A percentile compares a stretch with the other conserved stretches of the same genome.
Evolutionary conservation across 2,329 filamentous ascomycete genomes (phyloP).

Genomic region (Fusarium subtropicale): DNA sequence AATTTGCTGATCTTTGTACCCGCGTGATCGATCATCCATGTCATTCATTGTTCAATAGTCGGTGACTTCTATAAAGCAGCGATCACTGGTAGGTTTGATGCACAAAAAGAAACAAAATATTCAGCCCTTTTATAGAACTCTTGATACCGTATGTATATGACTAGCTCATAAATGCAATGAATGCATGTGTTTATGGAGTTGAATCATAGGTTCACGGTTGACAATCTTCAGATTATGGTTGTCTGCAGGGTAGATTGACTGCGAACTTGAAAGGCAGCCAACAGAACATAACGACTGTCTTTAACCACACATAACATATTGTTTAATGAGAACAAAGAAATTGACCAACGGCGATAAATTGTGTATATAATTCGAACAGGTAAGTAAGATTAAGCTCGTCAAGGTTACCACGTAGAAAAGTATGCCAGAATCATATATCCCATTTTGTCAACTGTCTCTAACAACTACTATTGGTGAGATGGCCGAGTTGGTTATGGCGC

Average conservation of each 20-base stretch:
- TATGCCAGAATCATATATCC: rapidly evolving
- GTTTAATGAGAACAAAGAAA: neutral
- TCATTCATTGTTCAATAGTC: neutral
- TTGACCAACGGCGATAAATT: neutral
- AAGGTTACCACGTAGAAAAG: rapidly evolving
- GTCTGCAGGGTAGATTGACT: neutral
- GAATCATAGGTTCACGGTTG: neutral
- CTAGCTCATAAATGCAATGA: too few species aligned
- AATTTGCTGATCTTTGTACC: neutral
- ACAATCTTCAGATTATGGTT: neutral
- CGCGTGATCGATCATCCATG: neutral
- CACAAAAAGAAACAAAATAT: neutral
- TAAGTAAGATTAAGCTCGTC: too few species aligned
- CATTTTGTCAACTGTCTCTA: rapidly evolving
- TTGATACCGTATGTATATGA: neutral
- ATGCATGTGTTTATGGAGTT: neutral
- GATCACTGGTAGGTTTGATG: neutral
- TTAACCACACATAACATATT: neutral
- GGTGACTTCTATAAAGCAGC: neutral
- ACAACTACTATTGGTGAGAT: conserved; percentile 40
- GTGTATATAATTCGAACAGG: rapidly evolving
- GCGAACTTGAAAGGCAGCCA: too few species aligned
- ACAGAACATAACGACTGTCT: neutral
- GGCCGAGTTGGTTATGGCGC: conserved; percentile 49
- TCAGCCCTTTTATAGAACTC: neutral